These are phyloP conservation scores for Rhizopus delemar DNA, from an alignment of 371 early-diverging fungal genomes.

Conservation along the genomic window DNA sequence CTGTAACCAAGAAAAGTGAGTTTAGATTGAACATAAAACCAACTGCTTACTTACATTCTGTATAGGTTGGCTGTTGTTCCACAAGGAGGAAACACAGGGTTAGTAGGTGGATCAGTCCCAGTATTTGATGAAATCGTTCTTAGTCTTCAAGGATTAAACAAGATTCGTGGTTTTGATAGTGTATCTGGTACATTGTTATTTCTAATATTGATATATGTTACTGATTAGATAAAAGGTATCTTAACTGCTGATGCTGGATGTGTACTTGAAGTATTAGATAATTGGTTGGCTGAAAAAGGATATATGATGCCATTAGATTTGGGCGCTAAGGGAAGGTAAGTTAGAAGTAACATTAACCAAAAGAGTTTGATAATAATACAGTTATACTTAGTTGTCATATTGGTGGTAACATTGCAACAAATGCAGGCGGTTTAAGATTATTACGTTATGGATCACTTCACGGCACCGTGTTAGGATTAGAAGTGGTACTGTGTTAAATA, in stretches of 20 bases:
- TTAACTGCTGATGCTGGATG: constrained; percentile 91
- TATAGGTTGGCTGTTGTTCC: constrained; percentile 86
- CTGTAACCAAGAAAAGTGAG: constrained; percentile 77
- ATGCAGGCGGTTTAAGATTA: constrained; percentile 94
- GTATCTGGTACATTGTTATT: constrained; percentile 64
- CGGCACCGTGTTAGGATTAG: constrained; percentile 90
- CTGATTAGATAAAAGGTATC: constrained; percentile 52
- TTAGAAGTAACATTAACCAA: background rate
- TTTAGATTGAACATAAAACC: background rate
- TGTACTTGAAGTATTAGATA: constrained; percentile 87
- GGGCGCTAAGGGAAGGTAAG: constrained; percentile 83
- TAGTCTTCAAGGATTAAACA: constrained; percentile 75
- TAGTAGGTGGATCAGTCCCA: constrained; percentile 90
- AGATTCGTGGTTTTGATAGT: constrained; percentile 80
- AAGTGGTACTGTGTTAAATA: constrained; percentile 56
- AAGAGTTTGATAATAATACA: background rate
- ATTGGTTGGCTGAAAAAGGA: constrained; percentile 82
- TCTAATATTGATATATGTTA: background rate
- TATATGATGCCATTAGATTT: constrained; percentile 95
- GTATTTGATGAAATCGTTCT: constrained; percentile 94
- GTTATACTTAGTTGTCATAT: constrained; percentile 73
- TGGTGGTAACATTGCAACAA: constrained; percentile 98
- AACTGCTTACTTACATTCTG: background rate
- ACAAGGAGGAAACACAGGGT: constrained; percentile 97
- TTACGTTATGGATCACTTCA: constrained; percentile 94